Conservation (phyloP, 2,329 filamentous ascomycete species). For the Scytalidium lignicola region DNA sequence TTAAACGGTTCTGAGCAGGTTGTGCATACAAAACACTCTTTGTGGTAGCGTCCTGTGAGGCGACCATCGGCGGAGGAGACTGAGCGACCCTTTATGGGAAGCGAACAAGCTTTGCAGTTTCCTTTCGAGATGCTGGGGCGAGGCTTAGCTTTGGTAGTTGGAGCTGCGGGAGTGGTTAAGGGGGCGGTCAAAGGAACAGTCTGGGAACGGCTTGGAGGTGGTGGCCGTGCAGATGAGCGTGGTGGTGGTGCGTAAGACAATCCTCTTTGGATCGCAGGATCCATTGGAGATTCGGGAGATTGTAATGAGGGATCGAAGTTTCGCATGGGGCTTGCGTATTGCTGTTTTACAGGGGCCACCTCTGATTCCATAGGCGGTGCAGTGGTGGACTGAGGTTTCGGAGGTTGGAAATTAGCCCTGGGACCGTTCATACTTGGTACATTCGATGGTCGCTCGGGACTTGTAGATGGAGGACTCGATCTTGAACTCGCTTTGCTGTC, state of each 20-base stretch:
- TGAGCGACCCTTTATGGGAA: constrained; percentile 73
- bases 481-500: constrained; percentile 56
- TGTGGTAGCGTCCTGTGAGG: constrained; percentile 90
- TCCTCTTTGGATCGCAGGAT: constrained; percentile 37
- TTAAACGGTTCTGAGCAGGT: constrained; percentile 77
- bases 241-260: constrained; percentile 29
- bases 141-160: constrained; percentile 7
- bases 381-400: constrained; percentile 22
- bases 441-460: constrained; percentile 28
- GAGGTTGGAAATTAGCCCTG: constrained; percentile 47
- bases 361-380: constrained; percentile 21
- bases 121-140: constrained; percentile 38
- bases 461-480: constrained; percentile 49
- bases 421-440: constrained; percentile 42
- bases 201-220: neutral
- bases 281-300: constrained; percentile 40
- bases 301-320: constrained; percentile 10
- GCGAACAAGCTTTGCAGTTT: constrained; percentile 75
- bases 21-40: constrained; percentile 86
- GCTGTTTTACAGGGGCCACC: constrained; percentile 6
- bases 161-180: neutral
- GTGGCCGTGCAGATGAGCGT: neutral
- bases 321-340: constrained; percentile 11
- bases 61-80: constrained; percentile 91
- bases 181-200: constrained; percentile 11